Percentiles rank a stretch among this genome's conserved stretches.
Conservation (phyloP, 768 basidiomycete genomes). For the Tylopilus balloui region DNA sequence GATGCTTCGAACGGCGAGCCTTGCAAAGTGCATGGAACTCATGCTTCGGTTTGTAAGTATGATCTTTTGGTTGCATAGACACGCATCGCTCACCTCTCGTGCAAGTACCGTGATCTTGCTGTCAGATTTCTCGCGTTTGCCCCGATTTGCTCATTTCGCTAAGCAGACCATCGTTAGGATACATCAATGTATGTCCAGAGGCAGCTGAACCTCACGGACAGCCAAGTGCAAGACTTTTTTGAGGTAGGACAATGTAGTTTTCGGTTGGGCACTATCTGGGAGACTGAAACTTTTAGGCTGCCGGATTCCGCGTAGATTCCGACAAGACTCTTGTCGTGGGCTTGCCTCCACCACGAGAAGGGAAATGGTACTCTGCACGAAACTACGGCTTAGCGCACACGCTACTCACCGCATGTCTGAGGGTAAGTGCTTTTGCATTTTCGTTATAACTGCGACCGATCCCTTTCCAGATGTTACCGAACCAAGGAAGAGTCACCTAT, state of each 20-base stretch:
- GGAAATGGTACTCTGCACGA: conserved; percentile 33
- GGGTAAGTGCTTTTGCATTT: conserved; percentile 23
- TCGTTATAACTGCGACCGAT: background rate
- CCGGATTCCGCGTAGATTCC: conserved; percentile 39
- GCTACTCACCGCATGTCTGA: conserved; percentile 34
- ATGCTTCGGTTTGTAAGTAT: conserved; percentile 33
- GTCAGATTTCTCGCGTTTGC: conserved; percentile 16
- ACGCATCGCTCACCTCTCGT: background rate
- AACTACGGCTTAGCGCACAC: conserved; percentile 44
- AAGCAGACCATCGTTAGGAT: conserved; percentile 30
- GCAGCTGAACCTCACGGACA: conserved; percentile 38
- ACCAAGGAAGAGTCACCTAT: conserved; percentile 31
- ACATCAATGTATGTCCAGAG: conserved; percentile 41
- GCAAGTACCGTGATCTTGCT: conserved; percentile 40
- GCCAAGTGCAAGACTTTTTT: conserved; percentile 43
- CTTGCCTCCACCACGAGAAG: conserved; percentile 37
- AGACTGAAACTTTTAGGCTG: conserved; percentile 27
- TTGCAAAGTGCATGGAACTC: conserved; percentile 35
- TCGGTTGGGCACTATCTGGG: background rate
- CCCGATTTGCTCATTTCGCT: background rate
- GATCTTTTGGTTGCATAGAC: background rate
- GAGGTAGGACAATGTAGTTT: conserved; percentile 29
- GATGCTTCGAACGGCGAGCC: conserved; percentile 32
- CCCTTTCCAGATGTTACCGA: conserved; percentile 39
- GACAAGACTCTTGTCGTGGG: conserved; percentile 41